Percentiles rank a stretch among this genome's conserved stretches.
These are phyloP conservation scores for Aspergillus fructus DNA, from an alignment of 2,329 filamentous ascomycete species.

Conservation along the genomic window DNA sequence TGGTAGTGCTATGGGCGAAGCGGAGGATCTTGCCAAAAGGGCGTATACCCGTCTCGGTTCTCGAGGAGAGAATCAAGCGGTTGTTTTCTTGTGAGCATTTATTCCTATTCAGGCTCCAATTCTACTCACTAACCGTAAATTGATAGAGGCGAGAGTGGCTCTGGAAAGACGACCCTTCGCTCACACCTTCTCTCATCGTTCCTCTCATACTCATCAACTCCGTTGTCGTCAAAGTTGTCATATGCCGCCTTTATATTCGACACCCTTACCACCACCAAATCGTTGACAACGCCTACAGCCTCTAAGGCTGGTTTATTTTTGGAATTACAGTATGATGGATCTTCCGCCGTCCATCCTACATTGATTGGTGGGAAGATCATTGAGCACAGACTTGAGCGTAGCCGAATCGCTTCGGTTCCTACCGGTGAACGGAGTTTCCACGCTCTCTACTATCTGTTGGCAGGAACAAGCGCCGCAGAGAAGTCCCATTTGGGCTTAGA, in stretches of 20 bases:
- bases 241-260: conserved; percentile 95
- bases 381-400: conserved; percentile 88
- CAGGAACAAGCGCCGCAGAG: conserved; percentile 86
- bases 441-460: conserved; percentile 89
- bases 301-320: conserved; percentile 95
- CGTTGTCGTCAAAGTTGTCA: conserved; percentile 88
- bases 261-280: conserved; percentile 94
- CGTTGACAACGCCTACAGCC: conserved; percentile 88
- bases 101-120: conserved; percentile 20
- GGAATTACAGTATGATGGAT: conserved; percentile 94
- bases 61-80: conserved; percentile 87
- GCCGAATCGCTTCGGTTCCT: conserved; percentile 85
- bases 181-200: conserved; percentile 84
- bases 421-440: conserved; percentile 97
- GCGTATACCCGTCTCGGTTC: conserved; percentile 83
- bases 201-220: conserved; percentile 86
- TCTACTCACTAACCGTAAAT: conserved; percentile 26
- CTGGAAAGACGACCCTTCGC: conserved; percentile 92
- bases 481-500: conserved; percentile 78
- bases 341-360: conserved; percentile 77
- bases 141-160: conserved; percentile 84
- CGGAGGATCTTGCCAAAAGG: conserved; percentile 84
- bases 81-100: conserved; percentile 78
- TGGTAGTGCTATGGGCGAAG: conserved; percentile 87
- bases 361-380: conserved; percentile 92